phyloP scores from a whole-genome alignment of 768 basidiomycete species.

The Pisolithus orientalis region DNA sequence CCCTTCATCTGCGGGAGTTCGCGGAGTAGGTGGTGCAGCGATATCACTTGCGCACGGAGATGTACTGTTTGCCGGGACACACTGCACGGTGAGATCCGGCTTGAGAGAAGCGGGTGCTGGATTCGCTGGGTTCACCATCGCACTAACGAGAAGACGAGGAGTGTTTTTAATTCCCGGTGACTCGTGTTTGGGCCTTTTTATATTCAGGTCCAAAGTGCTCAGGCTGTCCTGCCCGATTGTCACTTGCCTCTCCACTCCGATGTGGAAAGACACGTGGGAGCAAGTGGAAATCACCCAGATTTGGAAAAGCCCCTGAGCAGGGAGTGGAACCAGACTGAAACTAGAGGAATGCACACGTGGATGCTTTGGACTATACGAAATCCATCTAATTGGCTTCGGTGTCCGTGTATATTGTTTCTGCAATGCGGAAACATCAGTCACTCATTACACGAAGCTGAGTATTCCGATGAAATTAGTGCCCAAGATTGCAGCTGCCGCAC shows the following conservation, averaged over 20 bases:
- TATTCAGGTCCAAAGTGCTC: too few relatives aligned
- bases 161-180: neutral
- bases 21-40: constrained; percentile 48
- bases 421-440: too few relatives aligned
- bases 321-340: neutral
- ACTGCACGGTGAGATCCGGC: constrained; percentile 11
- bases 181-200: neutral
- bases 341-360: too few relatives aligned
- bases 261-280: neutral
- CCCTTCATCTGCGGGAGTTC: constrained; percentile 90
- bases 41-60: neutral
- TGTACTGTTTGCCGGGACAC: neutral
- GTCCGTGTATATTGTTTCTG: too few relatives aligned
- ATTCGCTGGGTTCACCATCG: constrained; percentile 10
- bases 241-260: neutral
- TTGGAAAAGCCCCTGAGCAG: neutral
- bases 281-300: neutral
- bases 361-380: too few relatives aligned
- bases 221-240: neutral
- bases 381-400: too few relatives aligned
- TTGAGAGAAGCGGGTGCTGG: neutral
- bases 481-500: too few relatives aligned
- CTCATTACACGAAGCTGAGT: too few relatives aligned
- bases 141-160: neutral
- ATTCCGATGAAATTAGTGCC: too few relatives aligned